phyloP scores from a whole-genome alignment of 345 rosid genomes.

The Cardamine chenopodiifolia region DNA sequence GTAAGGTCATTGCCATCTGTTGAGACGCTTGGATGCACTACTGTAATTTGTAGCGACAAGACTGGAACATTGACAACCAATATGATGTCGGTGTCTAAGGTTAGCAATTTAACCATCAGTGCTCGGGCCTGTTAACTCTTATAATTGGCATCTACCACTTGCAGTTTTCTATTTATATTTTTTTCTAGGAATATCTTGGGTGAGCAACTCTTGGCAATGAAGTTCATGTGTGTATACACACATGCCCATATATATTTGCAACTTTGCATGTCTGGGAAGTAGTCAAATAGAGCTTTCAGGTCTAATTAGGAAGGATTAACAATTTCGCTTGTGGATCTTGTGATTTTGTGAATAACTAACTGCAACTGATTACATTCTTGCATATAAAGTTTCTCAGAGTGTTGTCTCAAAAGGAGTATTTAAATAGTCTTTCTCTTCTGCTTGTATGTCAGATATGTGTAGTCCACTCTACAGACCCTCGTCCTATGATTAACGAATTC shows the following conservation, averaged over 20 bases:
- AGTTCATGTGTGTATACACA: conserved; percentile 9
- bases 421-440: conserved; percentile 19
- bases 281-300: conserved; percentile 9
- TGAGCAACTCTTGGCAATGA: conserved; percentile 13
- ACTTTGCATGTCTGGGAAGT: conserved; percentile 7
- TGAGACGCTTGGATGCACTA: conserved; percentile 97
- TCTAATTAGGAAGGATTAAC: background rate
- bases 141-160: conserved; percentile 11
- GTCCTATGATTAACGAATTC: conserved; percentile 70
- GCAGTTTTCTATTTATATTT: conserved; percentile 9
- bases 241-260: conserved; percentile 17
- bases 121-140: conserved; percentile 16
- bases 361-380: conserved; percentile 14
- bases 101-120: conserved; percentile 41
- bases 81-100: conserved; percentile 99
- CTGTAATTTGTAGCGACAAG: conserved; percentile 98
- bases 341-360: conserved; percentile 9
- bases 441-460: conserved; percentile 72
- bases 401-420: conserved; percentile 8
- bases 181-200: conserved; percentile 21
- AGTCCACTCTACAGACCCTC: conserved; percentile 68
- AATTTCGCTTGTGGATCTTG: conserved; percentile 14
- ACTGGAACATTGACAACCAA: conserved; percentile 98
- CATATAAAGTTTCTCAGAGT: background rate
- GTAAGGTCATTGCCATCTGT: conserved; percentile 98